phyloP scores from a whole-genome alignment of 768 basidiomycete species.

The Naganishia vaughanmartiniae region DNA sequence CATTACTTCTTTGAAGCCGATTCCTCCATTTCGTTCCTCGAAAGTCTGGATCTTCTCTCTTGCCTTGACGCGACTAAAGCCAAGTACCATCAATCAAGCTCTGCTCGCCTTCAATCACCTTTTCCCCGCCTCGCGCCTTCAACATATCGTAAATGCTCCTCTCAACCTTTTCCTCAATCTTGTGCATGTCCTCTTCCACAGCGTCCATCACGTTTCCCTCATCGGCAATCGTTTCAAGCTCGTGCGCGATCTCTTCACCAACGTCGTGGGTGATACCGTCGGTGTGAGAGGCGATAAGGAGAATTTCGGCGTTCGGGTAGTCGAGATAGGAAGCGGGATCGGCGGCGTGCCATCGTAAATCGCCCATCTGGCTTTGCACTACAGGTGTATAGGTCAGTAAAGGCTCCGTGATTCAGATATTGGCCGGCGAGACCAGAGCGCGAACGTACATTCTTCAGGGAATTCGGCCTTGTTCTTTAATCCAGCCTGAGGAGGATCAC shows the following conservation, averaged over 20 bases:
- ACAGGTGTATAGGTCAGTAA: neutral
- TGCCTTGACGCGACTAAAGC: conserved; percentile 14
- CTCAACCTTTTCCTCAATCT: conserved; percentile 21
- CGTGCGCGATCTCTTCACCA: conserved; percentile 23
- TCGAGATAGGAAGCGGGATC: conserved; percentile 30
- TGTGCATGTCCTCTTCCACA: conserved; percentile 4
- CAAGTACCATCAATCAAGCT: conserved; percentile 26
- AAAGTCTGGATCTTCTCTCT: neutral
- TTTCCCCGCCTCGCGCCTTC: conserved; percentile 8
- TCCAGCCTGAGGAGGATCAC: conserved; percentile 15
- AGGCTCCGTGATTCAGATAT: no score
- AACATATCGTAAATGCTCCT: conserved; percentile 26
- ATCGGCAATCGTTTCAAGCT: conserved; percentile 31
- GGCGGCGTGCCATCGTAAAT: conserved; percentile 30
- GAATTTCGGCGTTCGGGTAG: conserved; percentile 31
- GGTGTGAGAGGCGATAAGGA: conserved; percentile 26
- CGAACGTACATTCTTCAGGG: conserved; percentile 32
- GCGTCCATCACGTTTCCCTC: conserved; percentile 23
- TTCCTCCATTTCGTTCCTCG: neutral
- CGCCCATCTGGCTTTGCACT: conserved; percentile 29
- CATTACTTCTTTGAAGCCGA: neutral
- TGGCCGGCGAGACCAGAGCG: no score
- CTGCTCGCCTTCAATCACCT: conserved; percentile 21
- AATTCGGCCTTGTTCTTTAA: conserved; percentile 28
- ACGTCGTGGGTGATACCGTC: conserved; percentile 23